Conservation (phyloP, 1,284 basidiomycete genomes). For the Meira nashicola region DNA sequence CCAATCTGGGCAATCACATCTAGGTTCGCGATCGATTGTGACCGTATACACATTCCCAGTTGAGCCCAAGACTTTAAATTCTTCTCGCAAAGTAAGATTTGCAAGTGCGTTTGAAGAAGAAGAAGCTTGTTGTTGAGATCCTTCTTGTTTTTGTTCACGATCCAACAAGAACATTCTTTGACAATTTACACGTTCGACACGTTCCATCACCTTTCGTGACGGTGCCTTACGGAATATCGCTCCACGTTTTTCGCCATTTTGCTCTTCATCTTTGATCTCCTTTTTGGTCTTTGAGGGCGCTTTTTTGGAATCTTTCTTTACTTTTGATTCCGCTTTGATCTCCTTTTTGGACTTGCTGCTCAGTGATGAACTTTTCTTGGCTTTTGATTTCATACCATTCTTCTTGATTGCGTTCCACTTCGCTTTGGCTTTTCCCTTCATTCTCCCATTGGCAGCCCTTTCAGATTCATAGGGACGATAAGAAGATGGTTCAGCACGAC, state of each 20-base stretch:
- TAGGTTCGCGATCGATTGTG: not conserved
- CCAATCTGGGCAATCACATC: slow-evolving; percentile 4
- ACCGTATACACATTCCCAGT: slow-evolving; percentile 7
- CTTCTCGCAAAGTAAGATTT: not conserved
- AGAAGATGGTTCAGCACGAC: not conserved
- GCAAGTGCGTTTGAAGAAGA: not conserved
- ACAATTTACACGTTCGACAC: not conserved
- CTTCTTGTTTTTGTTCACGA: not conserved
- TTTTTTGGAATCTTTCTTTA: not conserved
- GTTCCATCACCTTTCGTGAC: not conserved
- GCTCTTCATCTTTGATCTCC: not conserved
- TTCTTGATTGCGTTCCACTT: not conserved
- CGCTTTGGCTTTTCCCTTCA: not conserved
- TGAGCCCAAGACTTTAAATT: not conserved
- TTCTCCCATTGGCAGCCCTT: not conserved
- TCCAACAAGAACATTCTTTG: not conserved
- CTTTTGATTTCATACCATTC: too few species aligned
- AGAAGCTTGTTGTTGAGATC: too few species aligned
- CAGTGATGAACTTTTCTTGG: too few species aligned
- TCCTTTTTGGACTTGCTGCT: not conserved
- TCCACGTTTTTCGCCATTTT: not conserved
- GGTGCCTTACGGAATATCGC: not conserved
- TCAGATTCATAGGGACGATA: too few species aligned
- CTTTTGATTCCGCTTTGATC: not conserved
- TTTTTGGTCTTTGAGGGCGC: not conserved